A percentile compares a stretch with the other conserved stretches of the same genome.
Conservation (phyloP, 495 filamentous ascomycete species). For the Parachaetomium inaequale region DNA sequence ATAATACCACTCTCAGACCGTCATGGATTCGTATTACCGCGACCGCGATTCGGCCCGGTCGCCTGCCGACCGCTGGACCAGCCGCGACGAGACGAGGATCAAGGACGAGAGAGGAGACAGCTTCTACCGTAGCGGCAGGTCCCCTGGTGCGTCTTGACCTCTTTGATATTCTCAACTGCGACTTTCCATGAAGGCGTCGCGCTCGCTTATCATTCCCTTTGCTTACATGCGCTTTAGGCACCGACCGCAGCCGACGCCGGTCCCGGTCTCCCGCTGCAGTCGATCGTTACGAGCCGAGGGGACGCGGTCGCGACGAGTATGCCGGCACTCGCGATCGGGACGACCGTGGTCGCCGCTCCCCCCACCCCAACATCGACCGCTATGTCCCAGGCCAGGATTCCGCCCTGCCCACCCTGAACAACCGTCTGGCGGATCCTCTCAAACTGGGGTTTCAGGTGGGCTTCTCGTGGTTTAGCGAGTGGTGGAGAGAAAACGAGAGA, state of each 20-base stretch:
- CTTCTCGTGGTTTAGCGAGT: constrained; percentile 95
- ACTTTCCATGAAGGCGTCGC: neutral
- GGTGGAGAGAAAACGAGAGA: constrained; percentile 84
- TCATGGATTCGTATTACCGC: constrained; percentile 49
- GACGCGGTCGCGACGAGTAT: constrained; percentile 66
- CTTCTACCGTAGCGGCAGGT: constrained; percentile 54
- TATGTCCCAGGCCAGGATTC: constrained; percentile 86
- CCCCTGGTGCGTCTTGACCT: constrained; percentile 49
- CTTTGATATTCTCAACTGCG: neutral
- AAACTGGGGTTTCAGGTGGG: constrained; percentile 89
- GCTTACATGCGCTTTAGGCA: constrained; percentile 28
- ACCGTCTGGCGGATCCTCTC: constrained; percentile 77
- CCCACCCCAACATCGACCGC: constrained; percentile 80
- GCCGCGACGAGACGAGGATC: constrained; percentile 45
- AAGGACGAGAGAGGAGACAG: constrained; percentile 49
- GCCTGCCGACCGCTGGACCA: constrained; percentile 49
- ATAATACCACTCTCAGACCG: neutral
- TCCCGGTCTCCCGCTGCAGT: constrained; percentile 70
- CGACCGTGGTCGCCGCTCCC: constrained; percentile 56
- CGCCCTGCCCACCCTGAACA: constrained; percentile 55
- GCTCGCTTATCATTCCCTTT: neutral
- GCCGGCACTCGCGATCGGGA: constrained; percentile 55
- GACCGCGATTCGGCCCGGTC: constrained; percentile 50
- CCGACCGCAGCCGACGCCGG: constrained; percentile 52
- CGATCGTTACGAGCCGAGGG: constrained; percentile 67